A percentile compares a stretch with the other conserved stretches of the same genome.
Conservation (phyloP, 352 stramenopile genomes). For the Blastocystis sp. region DNA sequence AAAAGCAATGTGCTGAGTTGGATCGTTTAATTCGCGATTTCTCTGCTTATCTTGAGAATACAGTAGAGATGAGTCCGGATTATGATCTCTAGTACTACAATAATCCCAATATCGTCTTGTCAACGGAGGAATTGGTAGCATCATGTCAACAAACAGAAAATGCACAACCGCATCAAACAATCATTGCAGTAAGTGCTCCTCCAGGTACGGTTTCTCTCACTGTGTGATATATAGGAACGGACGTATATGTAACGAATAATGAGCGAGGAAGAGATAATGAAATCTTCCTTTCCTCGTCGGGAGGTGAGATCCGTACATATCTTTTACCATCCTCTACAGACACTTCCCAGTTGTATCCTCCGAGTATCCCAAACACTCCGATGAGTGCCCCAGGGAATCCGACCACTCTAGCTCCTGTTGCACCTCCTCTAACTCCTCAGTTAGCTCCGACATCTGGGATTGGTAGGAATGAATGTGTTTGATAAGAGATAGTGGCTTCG, state of each 20-base stretch:
- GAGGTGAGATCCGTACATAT: conserved; percentile 53
- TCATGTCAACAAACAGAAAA: conserved; percentile 38
- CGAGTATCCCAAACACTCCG: background rate
- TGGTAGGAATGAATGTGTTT: background rate
- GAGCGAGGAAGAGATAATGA: conserved; percentile 37
- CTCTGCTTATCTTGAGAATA: conserved; percentile 40
- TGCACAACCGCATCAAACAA: background rate
- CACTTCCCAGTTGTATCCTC: background rate
- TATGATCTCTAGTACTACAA: conserved; percentile 31
- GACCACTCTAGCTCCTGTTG: background rate
- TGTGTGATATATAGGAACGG: background rate
- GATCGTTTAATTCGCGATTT: conserved; percentile 39
- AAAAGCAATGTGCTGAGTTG: conserved; percentile 19
- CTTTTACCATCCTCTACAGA: background rate
- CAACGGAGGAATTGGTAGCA: conserved; percentile 30
- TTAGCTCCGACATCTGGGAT: background rate
- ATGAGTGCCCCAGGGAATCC: background rate
- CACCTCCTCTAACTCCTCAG: background rate
- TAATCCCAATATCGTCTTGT: conserved; percentile 23
- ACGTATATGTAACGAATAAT: conserved; percentile 59
- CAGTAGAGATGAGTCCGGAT: background rate
- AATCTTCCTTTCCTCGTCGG: conserved; percentile 42
- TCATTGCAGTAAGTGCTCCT: conserved; percentile 53
- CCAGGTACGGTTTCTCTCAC: background rate
- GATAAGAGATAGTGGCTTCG: background rate